Conservation (phyloP, 805 yeast species). For the Ogataea methylovora region DNA sequence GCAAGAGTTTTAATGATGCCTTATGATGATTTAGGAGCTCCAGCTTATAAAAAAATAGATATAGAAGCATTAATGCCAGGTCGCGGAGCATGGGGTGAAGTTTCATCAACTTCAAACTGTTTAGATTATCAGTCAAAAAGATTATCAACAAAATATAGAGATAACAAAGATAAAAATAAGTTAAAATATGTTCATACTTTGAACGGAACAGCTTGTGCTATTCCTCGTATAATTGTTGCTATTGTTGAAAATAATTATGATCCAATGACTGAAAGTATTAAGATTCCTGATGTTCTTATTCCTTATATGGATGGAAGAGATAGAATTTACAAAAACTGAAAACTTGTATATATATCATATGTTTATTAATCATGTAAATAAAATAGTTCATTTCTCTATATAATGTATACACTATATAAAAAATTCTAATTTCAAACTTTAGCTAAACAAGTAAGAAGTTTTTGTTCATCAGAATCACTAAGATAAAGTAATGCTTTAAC, state of each 20-base stretch:
- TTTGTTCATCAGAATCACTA: slow-evolving; percentile 63
- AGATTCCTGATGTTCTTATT: slow-evolving; percentile 61
- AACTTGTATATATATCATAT: background rate
- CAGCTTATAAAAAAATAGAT: slow-evolving; percentile 87
- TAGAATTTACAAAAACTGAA: slow-evolving; percentile 11
- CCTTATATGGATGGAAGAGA: slow-evolving; percentile 65
- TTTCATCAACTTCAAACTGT: slow-evolving; percentile 87
- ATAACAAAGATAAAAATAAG: slow-evolving; percentile 19
- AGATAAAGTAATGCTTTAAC: slow-evolving; percentile 66
- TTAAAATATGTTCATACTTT: slow-evolving; percentile 67
- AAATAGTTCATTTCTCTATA: background rate
- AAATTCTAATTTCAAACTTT: background rate
- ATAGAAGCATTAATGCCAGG: slow-evolving; percentile 99
- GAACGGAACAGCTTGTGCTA: slow-evolving; percentile 94
- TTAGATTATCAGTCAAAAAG: slow-evolving; percentile 86
- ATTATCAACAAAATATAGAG: slow-evolving; percentile 55
- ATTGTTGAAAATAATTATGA: slow-evolving; percentile 82
- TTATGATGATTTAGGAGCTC: slow-evolving; percentile 83
- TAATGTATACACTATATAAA: background rate
- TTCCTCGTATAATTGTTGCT: slow-evolving; percentile 86
- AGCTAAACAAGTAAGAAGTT: slow-evolving; percentile 49
- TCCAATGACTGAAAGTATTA: slow-evolving; percentile 40
- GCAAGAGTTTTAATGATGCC: slow-evolving; percentile 89
- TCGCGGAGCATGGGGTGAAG: slow-evolving; percentile 85
- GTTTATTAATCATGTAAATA: no score